Evolutionary conservation across 2,329 filamentous ascomycete genomes (phyloP).

Genomic region (Hypomyces perniciosus): DNA sequence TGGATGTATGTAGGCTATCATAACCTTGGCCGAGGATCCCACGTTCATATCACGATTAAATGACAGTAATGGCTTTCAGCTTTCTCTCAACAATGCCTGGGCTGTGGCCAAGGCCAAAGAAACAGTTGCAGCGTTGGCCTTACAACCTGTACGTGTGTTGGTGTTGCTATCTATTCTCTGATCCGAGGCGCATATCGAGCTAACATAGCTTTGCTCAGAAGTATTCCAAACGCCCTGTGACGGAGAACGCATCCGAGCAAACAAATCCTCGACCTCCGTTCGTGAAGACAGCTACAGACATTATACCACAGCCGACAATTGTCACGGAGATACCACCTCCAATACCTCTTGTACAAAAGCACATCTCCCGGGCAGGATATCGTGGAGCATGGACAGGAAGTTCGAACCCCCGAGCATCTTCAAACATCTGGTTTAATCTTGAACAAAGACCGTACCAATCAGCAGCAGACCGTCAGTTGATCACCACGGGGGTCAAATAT

Average conservation of each 20-base stretch:
- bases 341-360: not conserved
- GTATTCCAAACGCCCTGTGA: not conserved
- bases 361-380: not conserved
- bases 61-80: constrained; percentile 14
- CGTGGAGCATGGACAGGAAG: not conserved
- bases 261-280: no score
- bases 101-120: constrained; percentile 14
- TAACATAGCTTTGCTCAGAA: not conserved
- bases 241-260: no score
- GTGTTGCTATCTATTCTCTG: no score
- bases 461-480: constrained; percentile 21
- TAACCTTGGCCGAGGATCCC: constrained; percentile 18
- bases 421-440: constrained; percentile 11
- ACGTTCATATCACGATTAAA: constrained; percentile 21
- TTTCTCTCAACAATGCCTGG: constrained; percentile 15
- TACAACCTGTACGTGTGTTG: constrained; percentile 16
- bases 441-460: constrained; percentile 22
- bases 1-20: constrained; percentile 16
- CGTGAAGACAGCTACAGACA: not conserved
- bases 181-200: not conserved
- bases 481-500: constrained; percentile 19
- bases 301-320: not conserved
- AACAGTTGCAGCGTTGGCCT: constrained; percentile 18
- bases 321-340: not conserved
- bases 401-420: not conserved